These are phyloP conservation scores for Linnemannia schmuckeri DNA, from an alignment of 192 early-diverging fungal species.

Conservation along the genomic window DNA sequence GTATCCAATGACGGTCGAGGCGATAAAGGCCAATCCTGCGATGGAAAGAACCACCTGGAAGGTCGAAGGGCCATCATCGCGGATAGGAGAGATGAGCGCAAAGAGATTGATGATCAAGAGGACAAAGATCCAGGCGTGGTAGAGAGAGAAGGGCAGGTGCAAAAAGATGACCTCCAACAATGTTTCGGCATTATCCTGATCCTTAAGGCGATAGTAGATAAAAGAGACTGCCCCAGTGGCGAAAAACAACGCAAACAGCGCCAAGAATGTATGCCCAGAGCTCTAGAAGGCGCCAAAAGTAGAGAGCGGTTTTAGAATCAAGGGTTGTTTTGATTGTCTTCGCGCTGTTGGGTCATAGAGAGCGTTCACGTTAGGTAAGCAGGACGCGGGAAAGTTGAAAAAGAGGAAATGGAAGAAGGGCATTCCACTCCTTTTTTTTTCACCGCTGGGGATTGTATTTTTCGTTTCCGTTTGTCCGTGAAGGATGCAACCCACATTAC, in stretches of 20 bases:
- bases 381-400: not conserved
- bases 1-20: constrained; percentile 69
- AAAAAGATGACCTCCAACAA: constrained; percentile 66
- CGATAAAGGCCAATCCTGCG: constrained; percentile 64
- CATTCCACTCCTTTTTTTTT: not conserved
- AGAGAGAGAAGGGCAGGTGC: constrained; percentile 78
- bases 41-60: constrained; percentile 62
- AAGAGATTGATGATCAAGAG: constrained; percentile 69
- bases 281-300: constrained; percentile 1
- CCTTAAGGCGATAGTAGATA: constrained; percentile 66
- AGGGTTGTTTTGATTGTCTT: not conserved
- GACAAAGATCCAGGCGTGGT: constrained; percentile 73
- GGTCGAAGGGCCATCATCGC: constrained; percentile 55
- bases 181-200: constrained; percentile 53
- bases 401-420: not conserved
- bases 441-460: not conserved
- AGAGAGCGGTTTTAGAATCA: not conserved
- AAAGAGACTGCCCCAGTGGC: constrained; percentile 68
- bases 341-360: not conserved
- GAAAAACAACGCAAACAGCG: constrained; percentile 67
- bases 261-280: constrained; percentile 63
- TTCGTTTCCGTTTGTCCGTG: not conserved
- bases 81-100: constrained; percentile 63
- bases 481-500: not conserved
- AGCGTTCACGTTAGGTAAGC: not conserved